phyloP scores from a whole-genome alignment of 306 rosid species.

The Vicia villosa region DNA sequence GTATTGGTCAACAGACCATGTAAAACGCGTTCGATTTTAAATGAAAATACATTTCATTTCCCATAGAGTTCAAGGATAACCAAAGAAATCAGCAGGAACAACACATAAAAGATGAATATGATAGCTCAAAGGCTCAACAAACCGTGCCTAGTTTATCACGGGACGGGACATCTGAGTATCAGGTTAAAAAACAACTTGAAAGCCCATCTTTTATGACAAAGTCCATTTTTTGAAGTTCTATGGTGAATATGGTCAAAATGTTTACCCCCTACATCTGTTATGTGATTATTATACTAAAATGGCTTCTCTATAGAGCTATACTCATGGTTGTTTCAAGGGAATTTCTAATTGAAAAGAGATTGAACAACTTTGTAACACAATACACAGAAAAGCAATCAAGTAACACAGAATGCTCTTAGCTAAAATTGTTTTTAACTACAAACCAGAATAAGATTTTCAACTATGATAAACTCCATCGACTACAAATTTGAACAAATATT shows the following conservation, averaged over 20 bases:
- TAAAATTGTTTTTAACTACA: neutral
- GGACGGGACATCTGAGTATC: neutral
- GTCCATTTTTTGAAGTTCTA: constrained; percentile 3
- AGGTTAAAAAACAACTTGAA: neutral
- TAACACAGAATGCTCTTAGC: neutral
- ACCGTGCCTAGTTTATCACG: neutral
- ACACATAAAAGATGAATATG: neutral
- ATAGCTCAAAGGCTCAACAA: neutral
- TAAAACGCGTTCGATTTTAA: neutral
- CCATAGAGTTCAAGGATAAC: constrained; percentile 3
- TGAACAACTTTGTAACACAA: neutral
- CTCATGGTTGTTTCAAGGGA: constrained; percentile 8
- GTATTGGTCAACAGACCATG: neutral
- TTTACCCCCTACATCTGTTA: neutral
- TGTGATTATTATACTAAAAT: neutral
- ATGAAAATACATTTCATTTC: neutral
- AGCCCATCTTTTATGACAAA: constrained; percentile 1
- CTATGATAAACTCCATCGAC: neutral
- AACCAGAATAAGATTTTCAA: constrained; percentile 9
- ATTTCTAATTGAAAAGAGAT: constrained; percentile 14
- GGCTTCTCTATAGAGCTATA: neutral
- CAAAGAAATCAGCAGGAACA: neutral
- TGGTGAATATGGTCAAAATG: neutral
- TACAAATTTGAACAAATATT: constrained; percentile 12
- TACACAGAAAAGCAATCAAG: neutral